phyloP scores from a whole-genome alignment of 768 basidiomycete species.

The Auriculariales sp. region DNA sequence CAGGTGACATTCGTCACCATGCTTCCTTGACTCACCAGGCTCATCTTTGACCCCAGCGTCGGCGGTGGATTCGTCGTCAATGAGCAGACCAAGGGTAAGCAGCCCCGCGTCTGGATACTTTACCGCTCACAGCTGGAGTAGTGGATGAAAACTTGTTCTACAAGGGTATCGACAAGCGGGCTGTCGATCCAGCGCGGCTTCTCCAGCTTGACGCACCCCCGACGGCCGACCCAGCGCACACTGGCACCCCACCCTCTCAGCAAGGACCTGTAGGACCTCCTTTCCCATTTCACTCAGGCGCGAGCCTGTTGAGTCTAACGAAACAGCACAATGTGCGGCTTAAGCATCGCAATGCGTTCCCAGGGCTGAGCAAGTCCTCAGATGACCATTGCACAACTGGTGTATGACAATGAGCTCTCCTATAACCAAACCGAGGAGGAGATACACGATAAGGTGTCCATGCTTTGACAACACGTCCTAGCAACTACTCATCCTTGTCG shows the following conservation, averaged over 20 bases:
- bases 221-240: conserved; percentile 16
- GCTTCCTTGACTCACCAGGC: conserved; percentile 4
- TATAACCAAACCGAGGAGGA: conserved; percentile 67
- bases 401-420: conserved; percentile 79
- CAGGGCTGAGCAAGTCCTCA: too few species aligned
- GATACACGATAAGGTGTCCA: conserved; percentile 51
- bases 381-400: conserved; percentile 90
- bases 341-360: not conserved
- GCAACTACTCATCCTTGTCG: conserved; percentile 1
- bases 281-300: conserved; percentile 70
- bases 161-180: conserved; percentile 73
- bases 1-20: conserved; percentile 25
- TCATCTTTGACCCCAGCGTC: conserved; percentile 30
- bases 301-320: conserved; percentile 59
- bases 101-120: not conserved
- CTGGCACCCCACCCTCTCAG: conserved; percentile 4
- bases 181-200: conserved; percentile 66
- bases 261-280: conserved; percentile 46
- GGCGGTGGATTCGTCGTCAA: conserved; percentile 94
- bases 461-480: too few species aligned
- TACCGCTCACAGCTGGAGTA: not conserved
- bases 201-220: conserved; percentile 40
- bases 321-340: conserved; percentile 64
- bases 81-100: conserved; percentile 73
- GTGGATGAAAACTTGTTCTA: conserved; percentile 86